A percentile compares a stretch with the other conserved stretches of the same genome.
Conservation (phyloP, 805 yeast genomes). For the Yamadazyma endophytica region DNA sequence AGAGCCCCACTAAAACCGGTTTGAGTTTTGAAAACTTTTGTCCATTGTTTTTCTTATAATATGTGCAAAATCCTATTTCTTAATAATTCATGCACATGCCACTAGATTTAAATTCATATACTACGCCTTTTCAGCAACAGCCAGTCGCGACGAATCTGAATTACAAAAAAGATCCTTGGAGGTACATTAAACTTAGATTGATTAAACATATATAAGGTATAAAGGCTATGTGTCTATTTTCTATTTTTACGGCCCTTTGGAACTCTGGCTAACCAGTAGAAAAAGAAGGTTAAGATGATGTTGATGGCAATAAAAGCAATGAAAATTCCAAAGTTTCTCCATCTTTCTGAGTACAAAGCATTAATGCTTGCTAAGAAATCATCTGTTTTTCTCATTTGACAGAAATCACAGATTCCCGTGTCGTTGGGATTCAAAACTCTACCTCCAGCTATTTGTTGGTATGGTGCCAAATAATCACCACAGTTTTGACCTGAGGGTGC, state of each 20-base stretch:
- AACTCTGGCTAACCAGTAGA: conserved; percentile 68
- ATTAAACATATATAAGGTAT: no score
- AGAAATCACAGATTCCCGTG: conserved; percentile 58
- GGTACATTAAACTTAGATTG: no score
- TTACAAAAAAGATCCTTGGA: no score
- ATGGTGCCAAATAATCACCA: conserved; percentile 23
- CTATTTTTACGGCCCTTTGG: conserved; percentile 54
- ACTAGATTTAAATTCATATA: no score
- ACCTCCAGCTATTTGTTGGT: conserved; percentile 36
- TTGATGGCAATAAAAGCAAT: conserved; percentile 32
- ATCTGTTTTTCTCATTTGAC: conserved; percentile 57
- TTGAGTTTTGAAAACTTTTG: no score
- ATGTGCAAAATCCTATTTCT: no score
- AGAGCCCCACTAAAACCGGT: no score
- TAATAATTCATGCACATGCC: no score
- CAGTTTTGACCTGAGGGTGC: conserved; percentile 28
- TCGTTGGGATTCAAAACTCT: conserved; percentile 38
- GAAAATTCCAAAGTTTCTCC: conserved; percentile 64
- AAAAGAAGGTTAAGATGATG: conserved; percentile 24
- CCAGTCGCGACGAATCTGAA: no score
- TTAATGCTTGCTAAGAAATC: conserved; percentile 47
- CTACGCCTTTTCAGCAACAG: no score
- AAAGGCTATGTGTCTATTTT: no score
- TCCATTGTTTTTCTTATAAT: no score
- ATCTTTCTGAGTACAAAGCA: conserved; percentile 47